These are phyloP conservation scores for Trichocladium antarcticum DNA, from an alignment of 495 filamentous ascomycete species.

Conservation along the genomic window DNA sequence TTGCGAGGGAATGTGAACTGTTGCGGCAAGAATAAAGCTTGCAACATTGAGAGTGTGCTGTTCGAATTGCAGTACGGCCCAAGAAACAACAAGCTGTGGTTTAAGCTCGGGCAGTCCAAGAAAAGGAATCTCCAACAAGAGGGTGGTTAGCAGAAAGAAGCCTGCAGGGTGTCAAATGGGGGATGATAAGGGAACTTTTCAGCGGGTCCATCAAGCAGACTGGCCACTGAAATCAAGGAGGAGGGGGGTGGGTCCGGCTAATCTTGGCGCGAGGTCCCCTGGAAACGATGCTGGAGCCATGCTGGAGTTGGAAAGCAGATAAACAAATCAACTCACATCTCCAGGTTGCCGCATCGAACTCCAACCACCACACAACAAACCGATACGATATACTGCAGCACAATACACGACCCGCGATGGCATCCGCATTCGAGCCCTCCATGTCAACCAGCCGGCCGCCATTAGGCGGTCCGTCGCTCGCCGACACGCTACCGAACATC, in stretches of 20 bases:
- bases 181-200: constrained; percentile 10
- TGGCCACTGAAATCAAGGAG: background rate
- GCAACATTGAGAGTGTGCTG: constrained; percentile 1
- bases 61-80: background rate
- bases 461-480: constrained; percentile 42
- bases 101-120: background rate
- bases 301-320: constrained; percentile 11
- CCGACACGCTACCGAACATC: constrained; percentile 75
- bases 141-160: too few relatives aligned
- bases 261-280: constrained; percentile 11
- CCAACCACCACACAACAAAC: background rate
- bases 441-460: constrained; percentile 66
- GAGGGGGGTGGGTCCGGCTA: background rate
- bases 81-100: background rate
- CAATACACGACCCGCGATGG: constrained; percentile 37
- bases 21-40: background rate
- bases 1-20: background rate
- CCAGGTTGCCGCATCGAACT: background rate
- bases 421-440: constrained; percentile 64
- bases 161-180: background rate
- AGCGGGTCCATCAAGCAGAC: background rate
- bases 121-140: too few relatives aligned
- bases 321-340: constrained; percentile 16
- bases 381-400: constrained; percentile 2
- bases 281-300: too few relatives aligned